Base-by-base conservation (phyloP, 441 rosid species). In the Cnidoscolus chayamansa region DNA sequence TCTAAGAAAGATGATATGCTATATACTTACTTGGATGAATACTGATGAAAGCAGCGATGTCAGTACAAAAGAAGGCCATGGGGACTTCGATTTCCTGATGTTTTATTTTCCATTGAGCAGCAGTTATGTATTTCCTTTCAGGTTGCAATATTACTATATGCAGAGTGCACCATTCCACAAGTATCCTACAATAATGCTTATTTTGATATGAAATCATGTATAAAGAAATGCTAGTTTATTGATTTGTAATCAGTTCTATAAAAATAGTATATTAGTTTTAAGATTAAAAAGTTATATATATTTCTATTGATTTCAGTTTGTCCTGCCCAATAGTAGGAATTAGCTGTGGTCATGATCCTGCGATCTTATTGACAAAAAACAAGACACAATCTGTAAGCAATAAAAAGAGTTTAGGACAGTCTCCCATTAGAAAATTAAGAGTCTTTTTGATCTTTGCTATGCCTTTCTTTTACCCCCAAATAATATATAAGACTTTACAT, bases 1-100 rank as follows among this genome's bases (percentile, higher is more conserved):
- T 87, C 94, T 13, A 94, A 87, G 90, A 92, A 90, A 82, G 98
- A 94, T 45, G 97, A 92, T 13, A 86, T 78, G 87, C 80, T 92
- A 25, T 92, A 92, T 82, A 88, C 92, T 57, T 94, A 92, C 77
- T 80, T 94, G 85, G 98, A 94, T 77, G 98, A 90, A 81, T 94
- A 92, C 63, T 94, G 84, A 94, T 30, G 62, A 4, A 12, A 58
- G 4, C 51, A 37, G 15, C 15, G 49, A 13, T 59, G 16, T 16
- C 19, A 48, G 40, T n/a, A 51, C 17, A 60, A 40, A 35, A 40
- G 43, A 56, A 40, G 67, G 30, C 60, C 55, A 49, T 32, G 67
- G 19, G 10, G 25, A 54, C 63, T 55, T 56, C 47, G 56, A 15
- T 59, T 72, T 70, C 10, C n/a, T 37, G 10, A 11, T 61, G 62